Percentiles rank a stretch among this genome's conserved stretches.
Evolutionary conservation across 192 early-diverging fungal species (phyloP).

Genomic region (Linnemannia schmuckeri): DNA sequence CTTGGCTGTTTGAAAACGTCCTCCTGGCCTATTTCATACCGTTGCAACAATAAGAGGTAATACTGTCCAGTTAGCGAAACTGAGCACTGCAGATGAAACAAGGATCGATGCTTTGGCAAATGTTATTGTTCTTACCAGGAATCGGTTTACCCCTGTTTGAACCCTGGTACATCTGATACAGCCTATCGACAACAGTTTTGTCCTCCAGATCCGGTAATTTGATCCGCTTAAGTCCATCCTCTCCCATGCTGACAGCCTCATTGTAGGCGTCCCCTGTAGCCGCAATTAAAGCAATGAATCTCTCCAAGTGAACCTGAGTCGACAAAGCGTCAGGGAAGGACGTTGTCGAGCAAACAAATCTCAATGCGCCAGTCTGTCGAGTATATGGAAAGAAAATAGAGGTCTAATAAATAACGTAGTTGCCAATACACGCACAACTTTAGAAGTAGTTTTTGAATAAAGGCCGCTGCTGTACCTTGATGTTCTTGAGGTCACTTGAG

Average conservation of each 20-base stretch:
- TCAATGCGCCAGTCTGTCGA: conserved; percentile 57
- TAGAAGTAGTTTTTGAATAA: too few relatives aligned
- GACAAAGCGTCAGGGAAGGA: conserved; percentile 60
- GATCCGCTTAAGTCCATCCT: conserved; percentile 84
- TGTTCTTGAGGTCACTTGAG: conserved; percentile 35
- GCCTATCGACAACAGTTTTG: conserved; percentile 37
- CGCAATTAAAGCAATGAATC: conserved; percentile 71
- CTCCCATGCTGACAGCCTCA: conserved; percentile 76
- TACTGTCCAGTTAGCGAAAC: background rate
- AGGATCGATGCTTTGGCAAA: background rate
- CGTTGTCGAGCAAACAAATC: conserved; percentile 58
- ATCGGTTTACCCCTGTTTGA: conserved; percentile 40
- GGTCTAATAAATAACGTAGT: background rate
- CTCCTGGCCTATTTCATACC: conserved; percentile 37
- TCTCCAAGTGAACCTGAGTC: conserved; percentile 61
- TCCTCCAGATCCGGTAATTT: conserved; percentile 81
- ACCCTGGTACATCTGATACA: conserved; percentile 78
- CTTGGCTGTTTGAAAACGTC: conserved; percentile 55
- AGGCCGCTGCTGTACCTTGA: conserved; percentile 36
- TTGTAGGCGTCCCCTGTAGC: conserved; percentile 80
- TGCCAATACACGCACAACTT: background rate
- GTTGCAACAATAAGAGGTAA: background rate
- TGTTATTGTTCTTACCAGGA: conserved; percentile 21
- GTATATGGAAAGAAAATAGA: background rate
- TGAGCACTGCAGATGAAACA: background rate